These are phyloP conservation scores for Diutina sp. DNA, from an alignment of 1,139 yeast species.

Conservation along the genomic window DNA sequence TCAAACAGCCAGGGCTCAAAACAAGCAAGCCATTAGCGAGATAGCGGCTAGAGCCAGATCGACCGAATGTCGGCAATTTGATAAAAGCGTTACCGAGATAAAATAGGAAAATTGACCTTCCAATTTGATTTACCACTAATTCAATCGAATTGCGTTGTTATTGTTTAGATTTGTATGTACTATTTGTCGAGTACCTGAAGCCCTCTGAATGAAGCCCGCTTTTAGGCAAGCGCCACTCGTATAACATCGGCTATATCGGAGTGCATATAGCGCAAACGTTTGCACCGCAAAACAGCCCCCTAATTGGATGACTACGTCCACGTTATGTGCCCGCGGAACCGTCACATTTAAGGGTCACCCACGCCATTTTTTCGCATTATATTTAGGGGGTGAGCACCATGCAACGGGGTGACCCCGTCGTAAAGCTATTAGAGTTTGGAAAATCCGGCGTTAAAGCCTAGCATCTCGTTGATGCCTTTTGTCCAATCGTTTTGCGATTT, in stretches of 20 bases:
- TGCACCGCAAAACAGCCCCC: background rate
- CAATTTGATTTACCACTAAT: too few relatives aligned
- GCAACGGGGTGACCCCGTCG: background rate
- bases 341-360: background rate
- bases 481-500: conserved; percentile 84
- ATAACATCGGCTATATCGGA: background rate
- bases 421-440: background rate
- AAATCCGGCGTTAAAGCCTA: conserved; percentile 83
- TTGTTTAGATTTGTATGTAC: too few relatives aligned
- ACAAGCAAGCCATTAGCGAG: background rate
- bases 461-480: conserved; percentile 67
- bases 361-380: background rate
- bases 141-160: too few relatives aligned
- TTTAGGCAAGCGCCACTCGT: background rate
- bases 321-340: background rate
- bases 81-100: background rate
- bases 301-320: background rate
- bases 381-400: background rate
- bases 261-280: background rate
- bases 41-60: background rate
- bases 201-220: background rate
- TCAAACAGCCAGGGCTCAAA: background rate
- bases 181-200: background rate
- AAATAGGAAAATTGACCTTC: too few relatives aligned
- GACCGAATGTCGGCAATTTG: background rate